A percentile compares a stretch with the other conserved stretches of the same genome.
Evolutionary conservation across 805 yeast species (phyloP).

Genomic region (Candida boidinii): DNA sequence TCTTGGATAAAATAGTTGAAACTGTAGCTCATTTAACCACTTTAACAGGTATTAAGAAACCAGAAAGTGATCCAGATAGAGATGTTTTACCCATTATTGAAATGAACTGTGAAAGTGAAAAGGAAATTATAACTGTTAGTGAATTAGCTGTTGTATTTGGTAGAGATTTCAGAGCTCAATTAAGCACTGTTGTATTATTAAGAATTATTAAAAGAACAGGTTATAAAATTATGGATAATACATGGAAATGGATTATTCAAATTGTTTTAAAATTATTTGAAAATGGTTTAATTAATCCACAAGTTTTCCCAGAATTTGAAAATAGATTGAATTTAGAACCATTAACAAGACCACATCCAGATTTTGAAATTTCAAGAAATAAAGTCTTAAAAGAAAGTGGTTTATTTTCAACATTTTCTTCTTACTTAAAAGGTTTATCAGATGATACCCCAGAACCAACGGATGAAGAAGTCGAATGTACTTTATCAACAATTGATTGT

Average conservation of each 20-base stretch:
- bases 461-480: slow-evolving; percentile 83
- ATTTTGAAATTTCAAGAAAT: slow-evolving; percentile 51
- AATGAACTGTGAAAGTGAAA: slow-evolving; percentile 41
- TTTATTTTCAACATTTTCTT: slow-evolving; percentile 82
- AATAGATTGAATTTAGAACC: slow-evolving; percentile 40
- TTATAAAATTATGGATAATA: slow-evolving; percentile 32
- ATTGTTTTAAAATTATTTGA: slow-evolving; percentile 61
- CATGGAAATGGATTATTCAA: slow-evolving; percentile 53
- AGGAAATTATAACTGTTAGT: slow-evolving; percentile 62
- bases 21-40: slow-evolving; percentile 63
- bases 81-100: slow-evolving; percentile 34
- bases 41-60: slow-evolving; percentile 35
- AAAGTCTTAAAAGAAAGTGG: slow-evolving; percentile 68
- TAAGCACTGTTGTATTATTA: slow-evolving; percentile 80
- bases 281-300: slow-evolving; percentile 62
- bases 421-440: slow-evolving; percentile 78
- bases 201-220: slow-evolving; percentile 58
- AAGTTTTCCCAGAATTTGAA: slow-evolving; percentile 58
- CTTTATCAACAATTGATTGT: slow-evolving; percentile 78
- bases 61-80: slow-evolving; percentile 16
- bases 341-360: slow-evolving; percentile 58
- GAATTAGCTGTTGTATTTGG: slow-evolving; percentile 81
- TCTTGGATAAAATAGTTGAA: slow-evolving; percentile 60
- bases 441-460: slow-evolving; percentile 91
- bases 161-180: slow-evolving; percentile 82